phyloP scores from a whole-genome alignment of 495 filamentous ascomycete genomes.

The Talaromyces adpressus region DNA sequence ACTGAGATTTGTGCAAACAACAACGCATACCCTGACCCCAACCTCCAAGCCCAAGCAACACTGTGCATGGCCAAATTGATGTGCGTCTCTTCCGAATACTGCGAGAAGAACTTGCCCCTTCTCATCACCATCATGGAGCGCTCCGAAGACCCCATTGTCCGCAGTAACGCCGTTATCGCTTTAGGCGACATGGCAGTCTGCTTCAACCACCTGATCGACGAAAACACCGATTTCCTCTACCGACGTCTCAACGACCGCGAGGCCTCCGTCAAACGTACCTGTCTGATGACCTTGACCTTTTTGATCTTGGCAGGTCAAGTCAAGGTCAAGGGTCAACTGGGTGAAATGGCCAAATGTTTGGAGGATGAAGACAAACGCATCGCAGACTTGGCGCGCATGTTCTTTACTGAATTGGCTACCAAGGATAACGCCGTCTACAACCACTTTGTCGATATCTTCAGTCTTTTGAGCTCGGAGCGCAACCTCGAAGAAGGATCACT shows the following conservation, averaged over 20 bases:
- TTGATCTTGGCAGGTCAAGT: constrained; percentile 95
- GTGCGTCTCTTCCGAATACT: constrained; percentile 94
- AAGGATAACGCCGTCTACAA: constrained; percentile 99
- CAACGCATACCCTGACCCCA: constrained; percentile 76
- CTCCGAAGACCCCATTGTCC: constrained; percentile 78
- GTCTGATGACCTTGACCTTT: constrained; percentile 98
- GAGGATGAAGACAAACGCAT: constrained; percentile 93
- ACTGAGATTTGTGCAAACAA: constrained; percentile 92
- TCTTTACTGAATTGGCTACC: constrained; percentile 92
- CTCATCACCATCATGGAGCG: constrained; percentile 97
- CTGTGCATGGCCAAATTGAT: constrained; percentile 97
- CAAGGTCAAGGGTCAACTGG: constrained; percentile 99
- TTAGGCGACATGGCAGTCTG: constrained; percentile 98
- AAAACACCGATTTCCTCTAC: constrained; percentile 98
- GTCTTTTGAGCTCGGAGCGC: constrained; percentile 73
- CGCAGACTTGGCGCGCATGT: constrained; percentile 91
- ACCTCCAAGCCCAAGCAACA: constrained; percentile 86
- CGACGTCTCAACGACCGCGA: constrained; percentile 84
- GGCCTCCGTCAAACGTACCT: constrained; percentile 88
- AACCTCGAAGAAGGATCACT: constrained; percentile 78
- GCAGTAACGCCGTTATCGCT: constrained; percentile 93
- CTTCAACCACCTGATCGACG: constrained; percentile 98
- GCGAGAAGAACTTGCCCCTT: constrained; percentile 84
- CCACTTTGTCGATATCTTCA: constrained; percentile 99
- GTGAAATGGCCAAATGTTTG: constrained; percentile 98